Evolutionary conservation across 306 rosid species (phyloP).

Genomic region (apple (Malus domestica)): ASM211411v1 NC_041795.1:15707501-15708000

Average conservation of each 20-base stretch:
- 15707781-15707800: slow-evolving; percentile 50
- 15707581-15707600: slow-evolving; percentile 82
- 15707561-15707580: slow-evolving; percentile 55
- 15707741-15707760: slow-evolving; percentile 13
- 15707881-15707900: slow-evolving; percentile 1
- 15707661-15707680: slow-evolving; percentile 56
- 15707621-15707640: slow-evolving; percentile 67
- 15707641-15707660: slow-evolving; percentile 64
- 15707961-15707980: slow-evolving; percentile 79
- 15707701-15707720: neutral
- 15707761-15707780: slow-evolving; percentile 67
- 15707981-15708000: slow-evolving; percentile 54
- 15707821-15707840: slow-evolving; percentile 75
- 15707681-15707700: slow-evolving; percentile 1
- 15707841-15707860: slow-evolving; percentile 59
- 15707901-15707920: slow-evolving; percentile 1
- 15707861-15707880: slow-evolving; percentile 50
- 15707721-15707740: slow-evolving; percentile 2
- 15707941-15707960: slow-evolving; percentile 62
- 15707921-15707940: slow-evolving; percentile 14
- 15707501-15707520: neutral
- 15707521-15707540: neutral
- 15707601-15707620: slow-evolving; percentile 81
- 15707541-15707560: neutral
- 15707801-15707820: slow-evolving; percentile 25